These are phyloP conservation scores for Carex scoparia DNA, from an alignment of 176 grass and related monocot species.

Conservation along the genomic window DNA sequence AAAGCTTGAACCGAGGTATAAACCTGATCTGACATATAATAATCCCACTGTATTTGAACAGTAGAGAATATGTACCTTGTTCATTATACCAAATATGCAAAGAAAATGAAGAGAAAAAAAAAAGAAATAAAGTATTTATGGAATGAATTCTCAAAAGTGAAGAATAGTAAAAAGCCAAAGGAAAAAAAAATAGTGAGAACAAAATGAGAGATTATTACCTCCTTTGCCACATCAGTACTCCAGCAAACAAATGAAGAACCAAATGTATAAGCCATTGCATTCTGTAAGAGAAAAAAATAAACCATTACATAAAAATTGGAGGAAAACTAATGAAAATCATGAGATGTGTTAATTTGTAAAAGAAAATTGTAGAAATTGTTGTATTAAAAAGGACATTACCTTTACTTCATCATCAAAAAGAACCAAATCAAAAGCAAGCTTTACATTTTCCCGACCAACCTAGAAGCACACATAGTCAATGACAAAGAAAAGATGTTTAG, in stretches of 20 bases:
- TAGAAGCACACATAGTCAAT: slow-evolving; percentile 27
- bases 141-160: background rate
- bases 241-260: slow-evolving; percentile 91
- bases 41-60: background rate
- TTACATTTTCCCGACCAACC: slow-evolving; percentile 74
- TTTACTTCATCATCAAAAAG: slow-evolving; percentile 79
- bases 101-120: background rate
- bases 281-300: slow-evolving; percentile 49
- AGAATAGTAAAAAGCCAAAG: background rate
- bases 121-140: background rate
- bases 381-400: slow-evolving; percentile 30
- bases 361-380: background rate
- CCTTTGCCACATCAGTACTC: slow-evolving; percentile 74
- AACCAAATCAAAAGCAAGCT: slow-evolving; percentile 80
- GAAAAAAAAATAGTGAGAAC: background rate
- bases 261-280: slow-evolving; percentile 79
- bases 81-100: background rate
- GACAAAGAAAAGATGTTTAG: background rate
- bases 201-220: slow-evolving; percentile 42
- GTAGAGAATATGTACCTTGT: background rate
- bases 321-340: background rate
- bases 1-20: background rate
- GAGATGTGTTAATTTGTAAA: background rate
- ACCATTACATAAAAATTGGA: background rate
- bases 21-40: background rate